Percentiles rank a stretch among this genome's conserved stretches.
Evolutionary conservation across 768 basidiomycete genomes (phyloP).

Genomic region (Boletus subparvulus): DNA sequence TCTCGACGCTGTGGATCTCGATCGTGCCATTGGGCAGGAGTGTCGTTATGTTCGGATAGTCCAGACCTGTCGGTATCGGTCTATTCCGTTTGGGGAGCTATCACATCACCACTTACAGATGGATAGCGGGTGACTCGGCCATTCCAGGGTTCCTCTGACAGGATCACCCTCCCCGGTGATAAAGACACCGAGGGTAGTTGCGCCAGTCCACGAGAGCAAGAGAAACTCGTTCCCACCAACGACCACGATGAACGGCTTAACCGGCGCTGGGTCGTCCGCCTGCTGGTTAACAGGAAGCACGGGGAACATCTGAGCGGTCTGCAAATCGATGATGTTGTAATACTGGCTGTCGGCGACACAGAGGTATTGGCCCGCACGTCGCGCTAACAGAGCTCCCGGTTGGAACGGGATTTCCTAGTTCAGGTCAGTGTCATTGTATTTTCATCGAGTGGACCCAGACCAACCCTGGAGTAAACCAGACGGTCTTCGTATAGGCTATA

Average conservation of each 20-base stretch:
- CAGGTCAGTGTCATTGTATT: not conserved
- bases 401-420: constrained; percentile 71
- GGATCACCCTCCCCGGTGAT: constrained; percentile 84
- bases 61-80: constrained; percentile 52
- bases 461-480: constrained; percentile 60
- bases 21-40: constrained; percentile 78
- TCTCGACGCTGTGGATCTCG: constrained; percentile 78
- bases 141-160: constrained; percentile 84
- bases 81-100: not conserved
- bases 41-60: constrained; percentile 78
- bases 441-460: constrained; percentile 2
- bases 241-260: constrained; percentile 73
- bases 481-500: constrained; percentile 63
- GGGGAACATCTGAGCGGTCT: constrained; percentile 64
- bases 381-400: constrained; percentile 55
- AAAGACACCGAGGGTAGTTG: constrained; percentile 81
- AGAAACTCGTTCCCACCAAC: constrained; percentile 81
- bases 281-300: constrained; percentile 81
- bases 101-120: constrained; percentile 56
- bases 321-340: constrained; percentile 81
- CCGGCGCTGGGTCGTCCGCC: constrained; percentile 36
- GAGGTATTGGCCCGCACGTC: constrained; percentile 59
- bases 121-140: constrained; percentile 74
- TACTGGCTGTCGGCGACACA: constrained; percentile 71
- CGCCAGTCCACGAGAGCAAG: constrained; percentile 81